Conservation (phyloP, 148 eudicot genomes). For the Spergularia marina region DNA sequence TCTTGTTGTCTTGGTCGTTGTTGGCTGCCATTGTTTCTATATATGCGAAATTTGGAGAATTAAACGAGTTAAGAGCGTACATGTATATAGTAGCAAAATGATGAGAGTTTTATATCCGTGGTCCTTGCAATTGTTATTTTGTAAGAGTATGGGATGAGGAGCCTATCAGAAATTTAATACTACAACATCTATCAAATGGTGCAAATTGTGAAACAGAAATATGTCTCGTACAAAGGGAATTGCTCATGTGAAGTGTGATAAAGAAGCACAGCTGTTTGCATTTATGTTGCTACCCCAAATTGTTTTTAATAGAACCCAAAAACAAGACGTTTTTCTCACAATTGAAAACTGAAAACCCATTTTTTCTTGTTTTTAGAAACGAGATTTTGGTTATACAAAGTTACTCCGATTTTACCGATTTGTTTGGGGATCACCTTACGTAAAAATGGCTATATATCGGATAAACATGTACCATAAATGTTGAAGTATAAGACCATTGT, state of each 20-base stretch:
- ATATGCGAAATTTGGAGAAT: not conserved
- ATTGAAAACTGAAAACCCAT: no score
- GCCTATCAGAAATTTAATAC: slow-evolving; percentile 5
- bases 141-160: slow-evolving; percentile 5
- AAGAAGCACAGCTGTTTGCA: slow-evolving; percentile 26
- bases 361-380: no score
- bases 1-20: slow-evolving; percentile 3
- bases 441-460: no score
- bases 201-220: slow-evolving; percentile 10
- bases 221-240: slow-evolving; percentile 19
- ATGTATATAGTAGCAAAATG: not conserved
- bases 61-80: not conserved
- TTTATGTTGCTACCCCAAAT: slow-evolving; percentile 15
- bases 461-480: no score
- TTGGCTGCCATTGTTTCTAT: not conserved
- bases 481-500: no score
- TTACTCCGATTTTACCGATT: no score
- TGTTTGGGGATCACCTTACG: no score
- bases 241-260: slow-evolving; percentile 26
- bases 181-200: not conserved
- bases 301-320: no score
- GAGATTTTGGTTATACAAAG: no score
- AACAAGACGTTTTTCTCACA: no score
- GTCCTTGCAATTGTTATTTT: not conserved
- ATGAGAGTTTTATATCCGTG: not conserved